These are phyloP conservation scores for Primulina eburnea DNA, from an alignment of 257 asterid genomes.

Conservation along the genomic window DNA sequence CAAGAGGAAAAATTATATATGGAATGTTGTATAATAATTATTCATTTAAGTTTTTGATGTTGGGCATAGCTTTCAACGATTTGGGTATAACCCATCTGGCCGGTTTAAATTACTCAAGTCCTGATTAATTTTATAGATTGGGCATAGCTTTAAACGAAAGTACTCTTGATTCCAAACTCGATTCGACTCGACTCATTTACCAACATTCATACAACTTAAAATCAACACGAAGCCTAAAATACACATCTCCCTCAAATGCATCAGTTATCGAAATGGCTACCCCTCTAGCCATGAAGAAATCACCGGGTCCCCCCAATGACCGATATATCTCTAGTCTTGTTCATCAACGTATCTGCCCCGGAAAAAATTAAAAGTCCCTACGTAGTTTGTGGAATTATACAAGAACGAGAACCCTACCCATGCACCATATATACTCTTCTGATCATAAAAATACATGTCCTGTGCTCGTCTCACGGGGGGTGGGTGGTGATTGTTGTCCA, in stretches of 20 bases:
- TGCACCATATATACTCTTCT: conserved; percentile 32
- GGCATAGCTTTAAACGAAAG: too few relatives aligned
- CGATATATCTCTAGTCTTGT: conserved; percentile 45
- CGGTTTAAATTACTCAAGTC: too few relatives aligned
- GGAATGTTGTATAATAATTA: too few relatives aligned
- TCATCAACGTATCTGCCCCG: conserved; percentile 43
- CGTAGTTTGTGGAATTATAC: conserved; percentile 33
- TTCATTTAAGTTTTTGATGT: too few relatives aligned
- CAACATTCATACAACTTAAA: conserved; percentile 49
- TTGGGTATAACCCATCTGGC: too few relatives aligned
- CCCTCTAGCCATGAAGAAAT: conserved; percentile 43
- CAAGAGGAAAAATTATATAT: too few relatives aligned
- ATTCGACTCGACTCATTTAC: neutral
- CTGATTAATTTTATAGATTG: too few relatives aligned
- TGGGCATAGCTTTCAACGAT: too few relatives aligned
- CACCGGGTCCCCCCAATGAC: conserved; percentile 48
- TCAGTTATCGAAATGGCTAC: conserved; percentile 43
- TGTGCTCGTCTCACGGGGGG: conserved; percentile 47
- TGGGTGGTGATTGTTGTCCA: conserved; percentile 40
- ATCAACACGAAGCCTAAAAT: conserved; percentile 38
- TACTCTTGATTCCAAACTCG: too few relatives aligned
- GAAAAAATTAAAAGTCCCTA: conserved; percentile 40
- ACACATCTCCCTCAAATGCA: conserved; percentile 42
- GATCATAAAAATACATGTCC: conserved; percentile 47
- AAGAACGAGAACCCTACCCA: conserved; percentile 47